A percentile compares a stretch with the other conserved stretches of the same genome.
Evolutionary conservation across 177 flowering plant species (phyloP).

Genomic region (Vitis hybrid): DNA sequence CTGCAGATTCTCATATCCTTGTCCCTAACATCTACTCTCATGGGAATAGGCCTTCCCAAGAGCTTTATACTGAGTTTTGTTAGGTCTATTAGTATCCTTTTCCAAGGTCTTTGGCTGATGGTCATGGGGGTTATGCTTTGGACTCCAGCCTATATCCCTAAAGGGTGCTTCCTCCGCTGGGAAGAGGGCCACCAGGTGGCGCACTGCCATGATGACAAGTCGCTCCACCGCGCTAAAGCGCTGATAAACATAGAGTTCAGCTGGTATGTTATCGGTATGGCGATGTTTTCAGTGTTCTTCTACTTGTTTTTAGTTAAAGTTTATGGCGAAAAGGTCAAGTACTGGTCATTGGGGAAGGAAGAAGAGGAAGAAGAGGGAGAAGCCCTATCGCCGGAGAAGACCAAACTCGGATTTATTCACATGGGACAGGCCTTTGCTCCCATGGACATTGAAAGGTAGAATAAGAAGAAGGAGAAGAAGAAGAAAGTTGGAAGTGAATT

Average conservation of each 20-base stretch:
- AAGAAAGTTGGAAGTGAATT: conserved; percentile 18
- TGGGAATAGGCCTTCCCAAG: conserved; percentile 40
- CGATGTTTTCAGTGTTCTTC: conserved; percentile 34
- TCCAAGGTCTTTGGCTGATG: conserved; percentile 77
- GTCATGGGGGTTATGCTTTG: conserved; percentile 74
- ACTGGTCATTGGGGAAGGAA: conserved; percentile 27
- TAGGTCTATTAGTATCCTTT: conserved; percentile 60
- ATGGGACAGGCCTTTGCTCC: conserved; percentile 20
- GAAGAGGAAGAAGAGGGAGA: conserved; percentile 9
- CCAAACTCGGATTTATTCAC: conserved; percentile 23
- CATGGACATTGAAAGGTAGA: conserved; percentile 35
- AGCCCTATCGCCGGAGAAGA: conserved; percentile 37
- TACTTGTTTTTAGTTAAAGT: conserved; percentile 37
- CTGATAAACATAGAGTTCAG: conserved; percentile 74
- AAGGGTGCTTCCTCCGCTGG: conserved; percentile 60
- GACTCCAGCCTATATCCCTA: conserved; percentile 64
- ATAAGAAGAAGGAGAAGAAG: too few relatives aligned
- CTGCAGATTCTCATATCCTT: conserved; percentile 50
- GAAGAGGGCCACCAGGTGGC: conserved; percentile 70
- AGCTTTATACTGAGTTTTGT: conserved; percentile 68
- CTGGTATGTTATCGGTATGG: conserved; percentile 38
- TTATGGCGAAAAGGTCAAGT: conserved; percentile 38
- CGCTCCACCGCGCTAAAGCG: conserved; percentile 65
- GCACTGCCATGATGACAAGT: conserved; percentile 43
- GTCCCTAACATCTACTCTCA: conserved; percentile 51